A percentile compares a stretch with the other conserved stretches of the same genome.
Evolutionary conservation across 2,329 filamentous ascomycete species (phyloP).

Genomic region (Mycogone perniciosa): DNA sequence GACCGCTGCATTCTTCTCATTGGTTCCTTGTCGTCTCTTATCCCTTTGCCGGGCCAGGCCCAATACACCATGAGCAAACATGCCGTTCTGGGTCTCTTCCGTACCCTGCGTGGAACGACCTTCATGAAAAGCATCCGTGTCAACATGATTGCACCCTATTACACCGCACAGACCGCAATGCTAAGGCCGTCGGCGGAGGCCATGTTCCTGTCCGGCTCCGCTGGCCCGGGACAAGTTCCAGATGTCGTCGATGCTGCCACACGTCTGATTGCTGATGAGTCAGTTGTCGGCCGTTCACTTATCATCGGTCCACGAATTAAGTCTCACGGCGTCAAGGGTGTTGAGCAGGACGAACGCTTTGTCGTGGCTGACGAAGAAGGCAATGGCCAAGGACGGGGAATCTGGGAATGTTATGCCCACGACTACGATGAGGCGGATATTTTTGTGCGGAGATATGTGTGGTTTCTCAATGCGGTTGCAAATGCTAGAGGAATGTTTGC

Average conservation of each 20-base stretch:
- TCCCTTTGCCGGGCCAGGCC: conserved; percentile 36
- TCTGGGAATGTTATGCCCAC: conserved; percentile 57
- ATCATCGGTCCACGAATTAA: conserved; percentile 50
- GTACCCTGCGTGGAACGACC: conserved; percentile 47
- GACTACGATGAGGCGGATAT: conserved; percentile 51
- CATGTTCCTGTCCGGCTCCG: conserved; percentile 47
- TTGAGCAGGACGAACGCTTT: no score
- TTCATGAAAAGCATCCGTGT: conserved; percentile 46
- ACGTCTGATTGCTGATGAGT: conserved; percentile 52
- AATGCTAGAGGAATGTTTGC: conserved; percentile 48
- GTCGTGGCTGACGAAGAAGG: conserved; percentile 25
- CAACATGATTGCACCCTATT: conserved; percentile 64
- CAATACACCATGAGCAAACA: conserved; percentile 61
- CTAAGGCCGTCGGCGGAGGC: conserved; percentile 42
- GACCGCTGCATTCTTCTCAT: conserved; percentile 58
- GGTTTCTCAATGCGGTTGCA: conserved; percentile 46
- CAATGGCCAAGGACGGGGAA: conserved; percentile 34
- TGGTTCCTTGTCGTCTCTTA: conserved; percentile 53
- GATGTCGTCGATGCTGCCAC: conserved; percentile 61
- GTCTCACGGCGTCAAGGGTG: conserved; percentile 27
- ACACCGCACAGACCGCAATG: conserved; percentile 52
- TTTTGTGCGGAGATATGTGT: conserved; percentile 48
- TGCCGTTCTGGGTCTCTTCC: conserved; percentile 58
- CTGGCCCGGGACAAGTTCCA: conserved; percentile 42
- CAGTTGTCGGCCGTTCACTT: conserved; percentile 51